A percentile compares a stretch with the other conserved stretches of the same genome.
phyloP scores from a whole-genome alignment of 2,329 filamentous ascomycete species.

The Didymella keratinophila region DNA sequence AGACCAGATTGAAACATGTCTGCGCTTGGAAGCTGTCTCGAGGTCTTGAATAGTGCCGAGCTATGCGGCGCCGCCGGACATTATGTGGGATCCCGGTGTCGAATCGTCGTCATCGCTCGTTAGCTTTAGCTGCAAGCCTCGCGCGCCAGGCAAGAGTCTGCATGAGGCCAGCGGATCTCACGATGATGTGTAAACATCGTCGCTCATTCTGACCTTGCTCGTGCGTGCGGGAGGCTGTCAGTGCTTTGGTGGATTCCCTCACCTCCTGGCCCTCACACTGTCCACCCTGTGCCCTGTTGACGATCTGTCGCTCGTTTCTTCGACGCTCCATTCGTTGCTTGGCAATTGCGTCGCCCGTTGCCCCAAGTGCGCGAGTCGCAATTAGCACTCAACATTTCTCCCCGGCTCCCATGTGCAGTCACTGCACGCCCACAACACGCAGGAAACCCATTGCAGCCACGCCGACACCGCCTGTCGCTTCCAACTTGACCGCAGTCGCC shows the following conservation, averaged over 20 bases:
- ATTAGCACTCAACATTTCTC: conserved; percentile 22
- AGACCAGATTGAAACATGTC: conserved; percentile 1
- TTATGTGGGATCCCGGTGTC: conserved; percentile 6
- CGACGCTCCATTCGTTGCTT: conserved; percentile 22
- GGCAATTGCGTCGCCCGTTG: conserved; percentile 19
- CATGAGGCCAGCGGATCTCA: conserved; percentile 14
- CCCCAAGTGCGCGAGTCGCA: conserved; percentile 21
- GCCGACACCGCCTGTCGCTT: neutral
- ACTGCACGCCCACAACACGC: conserved; percentile 7
- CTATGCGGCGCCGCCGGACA: conserved; percentile 13
- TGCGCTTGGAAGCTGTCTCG: conserved; percentile 9
- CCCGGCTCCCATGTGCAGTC: conserved; percentile 8
- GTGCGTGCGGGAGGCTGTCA: conserved; percentile 10
- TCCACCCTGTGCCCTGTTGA: conserved; percentile 16
- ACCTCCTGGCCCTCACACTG: conserved; percentile 14
- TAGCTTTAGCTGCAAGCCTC: conserved; percentile 15
- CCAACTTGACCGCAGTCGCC: neutral
- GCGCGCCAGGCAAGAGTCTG: conserved; percentile 21
- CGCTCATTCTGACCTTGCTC: conserved; percentile 4
- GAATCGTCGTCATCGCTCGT: conserved; percentile 17
- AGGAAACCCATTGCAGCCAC: neutral
- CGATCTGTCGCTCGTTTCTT: conserved; percentile 23
- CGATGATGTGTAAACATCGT: conserved; percentile 7
- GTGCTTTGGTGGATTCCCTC: conserved; percentile 14
- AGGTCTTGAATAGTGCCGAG: conserved; percentile 12